Base-by-base conservation (phyloP, 2,329 filamentous ascomycete species). In the Botrytis porri region DNA sequence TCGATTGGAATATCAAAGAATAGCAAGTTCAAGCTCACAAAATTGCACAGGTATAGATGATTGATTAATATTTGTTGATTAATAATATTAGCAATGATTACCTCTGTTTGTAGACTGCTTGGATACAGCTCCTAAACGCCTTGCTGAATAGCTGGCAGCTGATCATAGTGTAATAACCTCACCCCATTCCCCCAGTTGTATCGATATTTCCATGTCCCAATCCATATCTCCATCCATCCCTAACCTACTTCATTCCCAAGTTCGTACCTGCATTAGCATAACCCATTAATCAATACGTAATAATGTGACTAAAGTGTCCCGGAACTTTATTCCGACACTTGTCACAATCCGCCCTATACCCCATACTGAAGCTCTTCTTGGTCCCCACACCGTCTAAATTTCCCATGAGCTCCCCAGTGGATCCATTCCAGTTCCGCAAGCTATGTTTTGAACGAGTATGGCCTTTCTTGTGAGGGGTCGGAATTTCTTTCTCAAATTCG, bases 301-400 rank as follows among this genome's bases (percentile, higher is more conserved):
- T 89, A 74, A 94, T 93, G 82, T 95, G 92, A 79, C 92, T 94
- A 80, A 93, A 94, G 80, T 95, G 92, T 1, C 92, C 92, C 0
- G 92, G 92, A 12, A 93, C 90, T 80, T 90, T 92, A 80, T 88
- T 85, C 62, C 87, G 87, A 82, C 92, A 95, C 82, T 94, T 94
- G 75, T 94, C 92, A 80, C 92, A 95, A 81, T 93, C 92, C 20
- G 90, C 87, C 75, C 92, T 85, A 83, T 91, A 94, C 69, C 92
- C 92, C 88, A 94, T 93, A 78, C 91, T 92, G 81, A 94, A 91
- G 75, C 87, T 89, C 80, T 88, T 88, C 82, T 91, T 92, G 86
- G 89, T 89, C 76, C 88, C 88, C 18, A 69, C 61, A 18, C 73
- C 72, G 65, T 66, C 74, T 32, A 72, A 64, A 60, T 60, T 61